These are phyloP conservation scores for Aspergillus fischeri DNA, from an alignment of 2,329 filamentous ascomycete species.

Conservation along the genomic window DNA sequence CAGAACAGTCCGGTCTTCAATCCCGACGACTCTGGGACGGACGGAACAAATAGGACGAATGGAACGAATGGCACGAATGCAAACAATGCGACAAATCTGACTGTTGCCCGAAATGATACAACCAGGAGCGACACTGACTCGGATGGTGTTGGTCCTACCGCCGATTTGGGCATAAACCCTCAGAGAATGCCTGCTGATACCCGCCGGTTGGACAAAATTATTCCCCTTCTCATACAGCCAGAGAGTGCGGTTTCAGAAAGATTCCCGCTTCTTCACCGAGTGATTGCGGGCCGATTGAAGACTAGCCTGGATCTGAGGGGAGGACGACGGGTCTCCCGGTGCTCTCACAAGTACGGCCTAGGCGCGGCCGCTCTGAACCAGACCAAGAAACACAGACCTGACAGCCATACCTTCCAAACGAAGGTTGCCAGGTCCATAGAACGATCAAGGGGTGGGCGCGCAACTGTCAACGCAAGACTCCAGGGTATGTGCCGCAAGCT, in stretches of 20 bases:
- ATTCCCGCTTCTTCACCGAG: slow-evolving; percentile 11
- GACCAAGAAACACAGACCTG: neutral
- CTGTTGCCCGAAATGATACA: neutral
- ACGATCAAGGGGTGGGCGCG: neutral
- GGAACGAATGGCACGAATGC: neutral
- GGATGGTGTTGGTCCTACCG: neutral
- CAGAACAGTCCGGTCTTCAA: neutral
- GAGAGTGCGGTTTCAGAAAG: slow-evolving; percentile 2
- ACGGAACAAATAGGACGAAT: neutral
- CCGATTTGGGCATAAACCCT: neutral
- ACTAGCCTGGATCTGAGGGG: slow-evolving; percentile 3
- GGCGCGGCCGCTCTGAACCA: neutral
- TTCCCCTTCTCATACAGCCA: slow-evolving; percentile 8
- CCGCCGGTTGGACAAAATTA: neutral
- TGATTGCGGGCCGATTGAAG: slow-evolving; percentile 7
- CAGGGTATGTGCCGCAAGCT: neutral
- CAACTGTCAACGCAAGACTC: neutral
- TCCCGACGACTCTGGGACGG: neutral
- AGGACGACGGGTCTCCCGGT: slow-evolving; percentile 9
- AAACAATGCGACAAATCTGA: neutral
- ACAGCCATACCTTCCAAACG: neutral
- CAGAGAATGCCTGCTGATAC: neutral
- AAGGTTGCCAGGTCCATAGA: neutral
- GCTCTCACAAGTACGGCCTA: slow-evolving; percentile 4
- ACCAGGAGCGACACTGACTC: neutral